These are phyloP conservation scores for Dunaliella sp. DNA, from an alignment of 139 green algal species.

Conservation along the genomic window DNA sequence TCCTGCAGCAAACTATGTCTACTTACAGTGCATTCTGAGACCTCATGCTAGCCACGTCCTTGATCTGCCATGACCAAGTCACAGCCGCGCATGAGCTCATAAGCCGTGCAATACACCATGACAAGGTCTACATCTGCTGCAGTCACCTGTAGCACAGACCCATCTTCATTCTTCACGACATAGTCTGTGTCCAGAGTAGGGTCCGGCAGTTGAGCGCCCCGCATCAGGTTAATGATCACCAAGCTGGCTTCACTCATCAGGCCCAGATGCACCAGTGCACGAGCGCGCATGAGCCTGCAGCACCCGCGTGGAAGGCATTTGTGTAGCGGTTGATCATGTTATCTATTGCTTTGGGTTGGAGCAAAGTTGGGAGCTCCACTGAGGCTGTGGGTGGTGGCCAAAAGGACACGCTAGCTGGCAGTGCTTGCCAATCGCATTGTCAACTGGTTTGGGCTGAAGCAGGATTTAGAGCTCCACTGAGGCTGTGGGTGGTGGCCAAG, in stretches of 20 bases:
- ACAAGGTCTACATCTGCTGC: too few species aligned
- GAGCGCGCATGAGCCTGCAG: conserved; percentile 35
- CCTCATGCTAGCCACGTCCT: background rate
- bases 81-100: too few species aligned
- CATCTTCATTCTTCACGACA: conserved; percentile 29
- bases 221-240: conserved; percentile 39
- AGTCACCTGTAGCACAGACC: conserved; percentile 26
- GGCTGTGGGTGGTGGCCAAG: too few species aligned
- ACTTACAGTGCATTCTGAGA: background rate
- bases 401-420: too few species aligned
- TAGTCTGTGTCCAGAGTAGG: conserved; percentile 28
- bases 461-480: too few species aligned
- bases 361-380: too few species aligned
- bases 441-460: too few species aligned
- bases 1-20: background rate
- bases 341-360: too few species aligned
- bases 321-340: background rate
- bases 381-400: too few species aligned
- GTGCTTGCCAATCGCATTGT: too few species aligned
- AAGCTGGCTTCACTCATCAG: conserved; percentile 36
- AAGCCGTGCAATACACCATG: too few species aligned
- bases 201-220: conserved; percentile 35
- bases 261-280: conserved; percentile 41
- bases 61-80: too few species aligned
- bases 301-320: background rate